phyloP scores from a whole-genome alignment of 805 yeast species.

The Starmerella vitae region DNA sequence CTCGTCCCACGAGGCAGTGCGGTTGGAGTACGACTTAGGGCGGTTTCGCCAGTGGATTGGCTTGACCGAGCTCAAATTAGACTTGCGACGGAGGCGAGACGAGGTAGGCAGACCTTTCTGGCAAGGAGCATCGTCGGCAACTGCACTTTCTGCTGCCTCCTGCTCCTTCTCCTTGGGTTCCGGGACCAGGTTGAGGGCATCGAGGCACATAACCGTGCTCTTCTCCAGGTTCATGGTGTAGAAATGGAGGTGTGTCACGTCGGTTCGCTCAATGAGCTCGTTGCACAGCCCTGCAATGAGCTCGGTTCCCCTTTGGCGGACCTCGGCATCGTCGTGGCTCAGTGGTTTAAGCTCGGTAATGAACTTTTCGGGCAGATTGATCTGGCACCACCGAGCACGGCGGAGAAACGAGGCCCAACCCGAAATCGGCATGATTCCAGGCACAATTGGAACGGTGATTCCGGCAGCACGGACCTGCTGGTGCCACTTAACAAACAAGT shows the following conservation, averaged over 20 bases:
- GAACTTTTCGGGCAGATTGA: slow-evolving; percentile 63
- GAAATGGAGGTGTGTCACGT: slow-evolving; percentile 76
- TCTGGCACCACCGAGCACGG: slow-evolving; percentile 89
- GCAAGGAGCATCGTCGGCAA: background rate
- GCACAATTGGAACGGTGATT: slow-evolving; percentile 74
- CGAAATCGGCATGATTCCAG: slow-evolving; percentile 98
- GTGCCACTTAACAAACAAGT: slow-evolving; percentile 76
- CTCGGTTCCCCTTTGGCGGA: slow-evolving; percentile 73
- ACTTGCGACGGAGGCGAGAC: slow-evolving; percentile 13
- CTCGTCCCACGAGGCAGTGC: slow-evolving; percentile 94
- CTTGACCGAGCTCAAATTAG: slow-evolving; percentile 36
- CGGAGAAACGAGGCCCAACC: slow-evolving; percentile 85
- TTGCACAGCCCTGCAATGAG: slow-evolving; percentile 74
- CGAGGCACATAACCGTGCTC: slow-evolving; percentile 77
- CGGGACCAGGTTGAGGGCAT: slow-evolving; percentile 42
- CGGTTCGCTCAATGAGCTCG: slow-evolving; percentile 46
- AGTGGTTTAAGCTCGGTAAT: slow-evolving; percentile 58
- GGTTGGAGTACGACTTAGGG: slow-evolving; percentile 72
- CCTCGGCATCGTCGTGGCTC: slow-evolving; percentile 79
- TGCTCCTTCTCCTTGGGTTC: slow-evolving; percentile 24
- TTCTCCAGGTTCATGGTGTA: slow-evolving; percentile 96
- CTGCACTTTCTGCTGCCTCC: background rate
- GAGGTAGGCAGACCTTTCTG: background rate
- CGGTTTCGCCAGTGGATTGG: slow-evolving; percentile 96
- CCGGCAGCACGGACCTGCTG: slow-evolving; percentile 53